Evolutionary conservation across 306 rosid genomes (phyloP).

Genomic region (Rubus idaeus): DNA sequence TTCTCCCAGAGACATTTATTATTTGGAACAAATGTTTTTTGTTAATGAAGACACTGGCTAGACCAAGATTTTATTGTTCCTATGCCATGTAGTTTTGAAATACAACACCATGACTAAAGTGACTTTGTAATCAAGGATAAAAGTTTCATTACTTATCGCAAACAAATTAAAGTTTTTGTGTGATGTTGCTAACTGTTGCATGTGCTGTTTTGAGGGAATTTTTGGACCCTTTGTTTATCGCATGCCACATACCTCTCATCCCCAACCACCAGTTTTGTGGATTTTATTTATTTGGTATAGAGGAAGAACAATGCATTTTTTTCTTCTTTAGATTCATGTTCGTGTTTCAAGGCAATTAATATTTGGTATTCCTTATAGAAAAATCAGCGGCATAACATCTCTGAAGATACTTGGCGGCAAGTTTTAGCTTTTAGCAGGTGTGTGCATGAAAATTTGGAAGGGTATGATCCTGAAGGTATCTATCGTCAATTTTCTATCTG

Average conservation of each 20-base stretch:
- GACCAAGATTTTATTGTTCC: not conserved
- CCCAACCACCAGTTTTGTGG: not conserved
- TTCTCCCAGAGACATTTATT: not conserved
- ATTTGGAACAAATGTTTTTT: not conserved
- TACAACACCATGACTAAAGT: not conserved
- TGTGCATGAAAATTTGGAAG: slow-evolving; percentile 81
- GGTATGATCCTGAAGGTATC: slow-evolving; percentile 97
- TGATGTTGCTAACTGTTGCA: not conserved
- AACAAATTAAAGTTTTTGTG: not conserved
- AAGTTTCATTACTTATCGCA: not conserved
- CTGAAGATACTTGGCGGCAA: slow-evolving; percentile 97
- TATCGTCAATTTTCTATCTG: not conserved
- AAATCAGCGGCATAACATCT: slow-evolving; percentile 89
- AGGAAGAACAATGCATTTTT: not conserved
- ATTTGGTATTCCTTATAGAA: slow-evolving; percentile 50
- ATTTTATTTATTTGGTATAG: not conserved
- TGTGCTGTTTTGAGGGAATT: not conserved
- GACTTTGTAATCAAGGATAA: not conserved
- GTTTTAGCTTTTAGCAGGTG: slow-evolving; percentile 91
- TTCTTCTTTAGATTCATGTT: not conserved
- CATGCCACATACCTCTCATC: not conserved
- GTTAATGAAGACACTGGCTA: not conserved
- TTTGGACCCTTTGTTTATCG: not conserved
- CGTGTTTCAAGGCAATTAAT: slow-evolving; percentile 34
- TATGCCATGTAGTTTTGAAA: not conserved